Percentiles rank a stretch among this genome's conserved stretches.
phyloP scores from a whole-genome alignment of 495 filamentous ascomycete genomes.

The Cudoniella acicularis region DNA sequence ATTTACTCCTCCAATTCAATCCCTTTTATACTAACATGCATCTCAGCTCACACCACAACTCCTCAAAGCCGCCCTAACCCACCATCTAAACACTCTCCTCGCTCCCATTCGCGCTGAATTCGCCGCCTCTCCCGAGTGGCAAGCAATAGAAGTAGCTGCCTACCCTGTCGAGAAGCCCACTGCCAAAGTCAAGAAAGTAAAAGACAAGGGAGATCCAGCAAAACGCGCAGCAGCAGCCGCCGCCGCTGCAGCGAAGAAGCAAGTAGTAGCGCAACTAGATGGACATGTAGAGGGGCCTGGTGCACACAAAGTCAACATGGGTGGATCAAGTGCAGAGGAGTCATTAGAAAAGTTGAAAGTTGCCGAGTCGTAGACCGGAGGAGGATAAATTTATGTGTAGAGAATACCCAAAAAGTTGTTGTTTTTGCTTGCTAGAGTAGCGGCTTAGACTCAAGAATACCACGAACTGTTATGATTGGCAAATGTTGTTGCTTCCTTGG shows the following conservation, averaged over 20 bases:
- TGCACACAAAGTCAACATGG: constrained; percentile 18
- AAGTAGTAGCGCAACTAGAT: constrained; percentile 20
- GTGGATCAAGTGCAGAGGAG: constrained; percentile 17
- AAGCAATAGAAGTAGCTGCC: constrained; percentile 72
- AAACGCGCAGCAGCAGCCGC: constrained; percentile 13
- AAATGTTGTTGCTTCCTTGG: not conserved
- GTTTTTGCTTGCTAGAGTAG: not conserved
- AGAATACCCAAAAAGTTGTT: not conserved
- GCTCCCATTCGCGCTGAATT: constrained; percentile 71
- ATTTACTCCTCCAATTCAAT: not conserved
- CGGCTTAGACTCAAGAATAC: not conserved
- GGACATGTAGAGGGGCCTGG: constrained; percentile 18
- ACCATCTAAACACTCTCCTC: constrained; percentile 66
- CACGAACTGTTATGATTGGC: not conserved
- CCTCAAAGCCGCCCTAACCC: constrained; percentile 72
- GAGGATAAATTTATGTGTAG: not conserved
- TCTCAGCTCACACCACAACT: constrained; percentile 74
- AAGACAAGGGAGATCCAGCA: constrained; percentile 63
- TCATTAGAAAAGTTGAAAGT: constrained; percentile 17
- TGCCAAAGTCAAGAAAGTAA: constrained; percentile 69
- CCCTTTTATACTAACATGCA: not conserved
- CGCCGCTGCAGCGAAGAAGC: constrained; percentile 6
- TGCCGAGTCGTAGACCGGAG: constrained; percentile 6
- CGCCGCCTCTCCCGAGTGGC: constrained; percentile 70
- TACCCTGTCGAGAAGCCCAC: constrained; percentile 65